A percentile compares a stretch with the other conserved stretches of the same genome.
Conservation (phyloP, 2,329 filamentous ascomycete genomes). For the Huntiella moniliformis region DNA sequence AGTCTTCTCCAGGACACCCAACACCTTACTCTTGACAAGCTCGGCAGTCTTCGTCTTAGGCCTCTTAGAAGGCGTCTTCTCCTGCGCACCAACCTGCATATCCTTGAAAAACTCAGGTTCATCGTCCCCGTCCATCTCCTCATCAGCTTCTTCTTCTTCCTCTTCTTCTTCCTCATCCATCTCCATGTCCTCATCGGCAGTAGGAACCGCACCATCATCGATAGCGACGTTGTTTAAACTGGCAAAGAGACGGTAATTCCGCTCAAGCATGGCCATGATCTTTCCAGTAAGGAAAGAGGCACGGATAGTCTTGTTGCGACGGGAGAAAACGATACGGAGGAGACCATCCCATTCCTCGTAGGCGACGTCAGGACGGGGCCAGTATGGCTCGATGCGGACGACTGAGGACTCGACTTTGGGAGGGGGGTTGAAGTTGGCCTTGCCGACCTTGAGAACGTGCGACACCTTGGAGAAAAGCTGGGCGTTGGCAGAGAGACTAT, state of each 20-base stretch:
- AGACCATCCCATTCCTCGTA: constrained; percentile 94
- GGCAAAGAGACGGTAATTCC: constrained; percentile 81
- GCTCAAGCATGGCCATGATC: constrained; percentile 63
- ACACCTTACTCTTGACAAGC: constrained; percentile 71
- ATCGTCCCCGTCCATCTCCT: constrained; percentile 38
- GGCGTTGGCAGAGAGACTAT: constrained; percentile 61
- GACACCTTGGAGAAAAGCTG: constrained; percentile 60
- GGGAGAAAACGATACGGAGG: constrained; percentile 47
- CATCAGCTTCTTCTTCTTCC: constrained; percentile 23
- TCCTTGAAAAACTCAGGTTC: constrained; percentile 75
- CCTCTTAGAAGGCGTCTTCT: constrained; percentile 50
- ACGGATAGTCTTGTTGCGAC: constrained; percentile 81
- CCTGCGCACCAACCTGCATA: constrained; percentile 20
- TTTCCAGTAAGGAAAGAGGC: constrained; percentile 66
- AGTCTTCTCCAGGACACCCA: constrained; percentile 68
- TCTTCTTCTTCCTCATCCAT: constrained; percentile 23
- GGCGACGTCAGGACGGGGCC: constrained; percentile 60
- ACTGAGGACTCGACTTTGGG: constrained; percentile 85
- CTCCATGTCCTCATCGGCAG: constrained; percentile 26
- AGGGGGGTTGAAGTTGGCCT: constrained; percentile 91
- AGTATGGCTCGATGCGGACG: constrained; percentile 74
- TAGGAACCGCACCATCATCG: constrained; percentile 35
- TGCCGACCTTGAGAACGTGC: constrained; percentile 82
- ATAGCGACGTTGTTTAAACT: constrained; percentile 65
- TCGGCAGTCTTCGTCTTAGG: constrained; percentile 65